A percentile compares a stretch with the other conserved stretches of the same genome.
Conservation (phyloP, 2,329 filamentous ascomycete genomes). For the Aspergillus unguis region DNA sequence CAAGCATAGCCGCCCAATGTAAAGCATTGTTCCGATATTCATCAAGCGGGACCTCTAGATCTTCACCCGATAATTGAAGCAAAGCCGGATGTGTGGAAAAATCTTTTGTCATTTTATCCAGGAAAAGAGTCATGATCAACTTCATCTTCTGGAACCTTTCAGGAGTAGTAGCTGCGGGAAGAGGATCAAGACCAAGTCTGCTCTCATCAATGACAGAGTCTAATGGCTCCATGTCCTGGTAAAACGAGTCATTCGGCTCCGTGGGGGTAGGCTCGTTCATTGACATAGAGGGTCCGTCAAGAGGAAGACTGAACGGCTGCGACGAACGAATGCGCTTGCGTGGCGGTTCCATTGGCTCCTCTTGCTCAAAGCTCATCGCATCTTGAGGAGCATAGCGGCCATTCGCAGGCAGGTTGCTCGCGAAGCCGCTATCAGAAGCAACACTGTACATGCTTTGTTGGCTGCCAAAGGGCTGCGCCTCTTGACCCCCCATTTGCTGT, state of each 20-base stretch:
- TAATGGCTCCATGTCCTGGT: slow-evolving; percentile 39
- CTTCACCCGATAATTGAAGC: slow-evolving; percentile 68
- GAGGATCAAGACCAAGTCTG: slow-evolving; percentile 38
- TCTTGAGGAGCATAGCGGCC: slow-evolving; percentile 31
- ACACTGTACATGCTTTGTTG: slow-evolving; percentile 74
- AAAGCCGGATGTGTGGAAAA: slow-evolving; percentile 74
- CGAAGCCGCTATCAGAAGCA: slow-evolving; percentile 70
- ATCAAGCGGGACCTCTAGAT: slow-evolving; percentile 91
- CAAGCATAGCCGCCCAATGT: slow-evolving; percentile 93
- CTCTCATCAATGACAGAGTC: slow-evolving; percentile 29
- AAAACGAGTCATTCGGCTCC: slow-evolving; percentile 47
- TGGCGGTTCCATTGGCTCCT: slow-evolving; percentile 69
- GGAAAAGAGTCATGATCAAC: slow-evolving; percentile 76
- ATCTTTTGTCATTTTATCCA: slow-evolving; percentile 68
- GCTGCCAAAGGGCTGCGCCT: slow-evolving; percentile 67
- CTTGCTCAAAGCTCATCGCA: slow-evolving; percentile 47
- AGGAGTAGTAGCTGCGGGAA: slow-evolving; percentile 54
- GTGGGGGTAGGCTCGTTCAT: slow-evolving; percentile 44
- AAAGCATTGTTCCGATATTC: slow-evolving; percentile 79
- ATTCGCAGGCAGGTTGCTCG: slow-evolving; percentile 60
- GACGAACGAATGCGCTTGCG: slow-evolving; percentile 66
- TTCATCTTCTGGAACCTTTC: slow-evolving; percentile 77
- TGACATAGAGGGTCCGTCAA: slow-evolving; percentile 33
- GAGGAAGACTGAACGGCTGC: slow-evolving; percentile 34
- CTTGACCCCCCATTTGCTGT: slow-evolving; percentile 58